These are phyloP conservation scores for Paracorniculantispora psalliotae DNA, from an alignment of 2,329 filamentous ascomycete species.

Conservation along the genomic window DNA sequence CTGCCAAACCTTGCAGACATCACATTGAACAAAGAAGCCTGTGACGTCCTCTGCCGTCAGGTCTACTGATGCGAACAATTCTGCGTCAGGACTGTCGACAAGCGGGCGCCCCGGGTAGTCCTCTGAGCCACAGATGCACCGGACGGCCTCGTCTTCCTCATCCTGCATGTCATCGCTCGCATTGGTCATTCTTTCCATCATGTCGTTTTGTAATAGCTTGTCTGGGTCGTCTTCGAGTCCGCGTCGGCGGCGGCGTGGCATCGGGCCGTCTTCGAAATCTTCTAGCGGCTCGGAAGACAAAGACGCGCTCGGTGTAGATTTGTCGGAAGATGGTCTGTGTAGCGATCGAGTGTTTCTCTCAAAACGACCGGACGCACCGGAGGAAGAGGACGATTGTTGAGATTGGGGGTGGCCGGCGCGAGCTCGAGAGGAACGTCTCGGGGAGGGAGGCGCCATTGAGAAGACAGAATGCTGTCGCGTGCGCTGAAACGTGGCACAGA, in stretches of 20 bases:
- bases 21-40: constrained; percentile 96
- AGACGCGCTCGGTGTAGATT: constrained; percentile 69
- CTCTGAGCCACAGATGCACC: constrained; percentile 89
- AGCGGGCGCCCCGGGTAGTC: constrained; percentile 85
- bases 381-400: constrained; percentile 75
- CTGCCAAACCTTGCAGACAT: constrained; percentile 97
- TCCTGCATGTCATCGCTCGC: constrained; percentile 64
- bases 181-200: constrained; percentile 47
- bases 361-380: constrained; percentile 68
- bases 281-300: constrained; percentile 65
- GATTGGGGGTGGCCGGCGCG: constrained; percentile 71
- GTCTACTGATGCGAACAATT: constrained; percentile 55
- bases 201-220: constrained; percentile 37
- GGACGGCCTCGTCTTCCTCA: constrained; percentile 88
- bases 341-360: constrained; percentile 70
- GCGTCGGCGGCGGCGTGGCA: constrained; percentile 75
- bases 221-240: constrained; percentile 59
- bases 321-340: constrained; percentile 68
- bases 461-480: constrained; percentile 15
- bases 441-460: constrained; percentile 60
- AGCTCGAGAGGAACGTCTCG: constrained; percentile 88
- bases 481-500: constrained; percentile 21
- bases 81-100: constrained; percentile 53
- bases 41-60: constrained; percentile 75
- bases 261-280: constrained; percentile 65